These are phyloP conservation scores for Chaetothyriales sp. DNA, from an alignment of 2,329 filamentous ascomycete genomes.

Conservation along the genomic window DNA sequence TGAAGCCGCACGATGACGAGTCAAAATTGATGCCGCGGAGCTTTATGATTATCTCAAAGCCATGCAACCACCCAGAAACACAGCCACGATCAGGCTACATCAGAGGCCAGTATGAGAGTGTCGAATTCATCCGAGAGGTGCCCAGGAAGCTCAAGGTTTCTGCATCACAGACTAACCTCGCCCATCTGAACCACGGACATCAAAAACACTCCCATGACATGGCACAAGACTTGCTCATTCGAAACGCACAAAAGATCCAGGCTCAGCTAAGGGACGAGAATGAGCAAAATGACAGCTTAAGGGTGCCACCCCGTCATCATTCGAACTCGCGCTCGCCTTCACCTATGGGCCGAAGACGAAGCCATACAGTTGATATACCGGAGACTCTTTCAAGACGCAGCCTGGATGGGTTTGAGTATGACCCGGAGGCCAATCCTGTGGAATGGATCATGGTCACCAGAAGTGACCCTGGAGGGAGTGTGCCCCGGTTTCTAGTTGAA, in stretches of 20 bases:
- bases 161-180: constrained; percentile 32
- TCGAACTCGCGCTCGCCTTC: constrained; percentile 7
- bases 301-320: background rate
- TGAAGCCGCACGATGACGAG: constrained; percentile 21
- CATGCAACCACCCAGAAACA: constrained; percentile 61
- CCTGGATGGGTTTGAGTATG: constrained; percentile 17
- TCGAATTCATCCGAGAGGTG: constrained; percentile 80
- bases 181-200: constrained; percentile 11
- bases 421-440: constrained; percentile 47
- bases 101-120: constrained; percentile 74
- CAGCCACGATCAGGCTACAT: constrained; percentile 58
- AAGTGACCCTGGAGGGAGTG: constrained; percentile 74
- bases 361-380: constrained; percentile 8
- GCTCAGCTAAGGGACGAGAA: background rate
- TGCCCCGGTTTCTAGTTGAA: constrained; percentile 83
- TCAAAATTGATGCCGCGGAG: constrained; percentile 39
- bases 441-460: constrained; percentile 92
- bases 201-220: constrained; percentile 19
- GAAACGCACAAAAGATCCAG: constrained; percentile 22
- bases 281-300: background rate
- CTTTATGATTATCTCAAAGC: constrained; percentile 77
- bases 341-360: constrained; percentile 8
- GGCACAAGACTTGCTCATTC: constrained; percentile 30
- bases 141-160: constrained; percentile 38
- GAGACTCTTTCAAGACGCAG: constrained; percentile 1